phyloP scores from a whole-genome alignment of 345 rosid species.

The Pelargonium nanum region DNA sequence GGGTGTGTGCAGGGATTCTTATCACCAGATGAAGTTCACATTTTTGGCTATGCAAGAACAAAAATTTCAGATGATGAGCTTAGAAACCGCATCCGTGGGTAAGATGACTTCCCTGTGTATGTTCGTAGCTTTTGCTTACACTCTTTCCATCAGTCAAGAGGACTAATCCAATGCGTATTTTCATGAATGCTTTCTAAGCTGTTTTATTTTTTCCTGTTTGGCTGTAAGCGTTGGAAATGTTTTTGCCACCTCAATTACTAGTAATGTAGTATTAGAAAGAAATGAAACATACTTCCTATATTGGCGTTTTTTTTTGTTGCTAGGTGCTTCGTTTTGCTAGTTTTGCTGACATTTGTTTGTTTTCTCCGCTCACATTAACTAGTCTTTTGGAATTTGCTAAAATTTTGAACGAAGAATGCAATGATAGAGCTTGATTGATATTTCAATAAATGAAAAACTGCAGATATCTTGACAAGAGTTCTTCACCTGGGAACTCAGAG shows the following conservation, averaged over 20 bases:
- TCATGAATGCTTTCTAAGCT: not conserved
- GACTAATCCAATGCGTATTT: not conserved
- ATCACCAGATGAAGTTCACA: constrained; percentile 67
- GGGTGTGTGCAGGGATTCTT: constrained; percentile 61
- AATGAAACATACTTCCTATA: not conserved
- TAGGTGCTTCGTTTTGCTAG: too few species aligned
- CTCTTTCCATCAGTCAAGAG: too few species aligned
- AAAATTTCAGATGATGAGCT: constrained; percentile 70
- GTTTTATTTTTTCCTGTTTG: not conserved
- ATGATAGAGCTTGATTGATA: constrained; percentile 1
- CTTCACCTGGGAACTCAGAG: constrained; percentile 34
- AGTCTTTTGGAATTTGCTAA: constrained; percentile 4
- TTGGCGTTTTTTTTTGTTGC: not conserved
- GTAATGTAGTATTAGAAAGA: not conserved
- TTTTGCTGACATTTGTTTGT: not conserved
- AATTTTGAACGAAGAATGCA: constrained; percentile 6
- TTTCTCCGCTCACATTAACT: constrained; percentile 2
- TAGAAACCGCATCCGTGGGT: constrained; percentile 66
- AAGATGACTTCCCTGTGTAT: constrained; percentile 9
- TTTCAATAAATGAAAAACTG: constrained; percentile 8
- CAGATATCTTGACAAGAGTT: constrained; percentile 65
- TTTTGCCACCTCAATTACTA: not conserved
- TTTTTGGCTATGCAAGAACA: constrained; percentile 90
- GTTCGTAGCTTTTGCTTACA: not conserved
- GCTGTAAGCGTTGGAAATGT: not conserved